Evolutionary conservation across 805 yeast species (phyloP), one percentile per base, ranked within the genome.

Genomic region (Suhomyces kilbournensis): DNA sequence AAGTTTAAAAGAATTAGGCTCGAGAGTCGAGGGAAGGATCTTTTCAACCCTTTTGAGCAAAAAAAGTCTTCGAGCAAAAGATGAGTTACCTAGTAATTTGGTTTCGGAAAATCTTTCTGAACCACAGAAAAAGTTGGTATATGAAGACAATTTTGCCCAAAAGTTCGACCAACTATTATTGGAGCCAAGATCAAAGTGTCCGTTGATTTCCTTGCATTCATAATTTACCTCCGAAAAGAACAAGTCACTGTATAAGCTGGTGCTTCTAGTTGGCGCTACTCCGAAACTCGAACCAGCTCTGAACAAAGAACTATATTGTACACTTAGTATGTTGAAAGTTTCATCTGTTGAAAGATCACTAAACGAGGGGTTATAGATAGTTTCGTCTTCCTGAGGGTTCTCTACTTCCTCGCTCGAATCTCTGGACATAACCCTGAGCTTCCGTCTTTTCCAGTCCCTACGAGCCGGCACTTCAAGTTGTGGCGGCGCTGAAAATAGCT

Each of bases 221-320:
- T 63, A 59, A 51, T 67, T 62, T 0, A 67, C 60, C n/a, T 63
- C 49, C 7, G 59, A 54, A 17, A 69, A 56, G 7, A 56, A 51
- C 15, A 67, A 46, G 48, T 64, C 60, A 19, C 58, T 49, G 32
- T 26, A 17, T 12, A 38, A 40, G n/a, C 15, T 12, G 4, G 46
- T 55, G 7, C 44, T 35, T 15, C 32, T 22, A 3, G 23, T 14
- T 17, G 20, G 32, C 30, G 25, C 51, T 9, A 51, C 22, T 32
- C 46, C 46, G 52, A 61, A 66, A 15, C 62, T 47, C 14, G 69
- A 56, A 1, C 74, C 74, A 2, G 58, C 50, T 23, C 58, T 56
- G 40, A 70, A 56, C 44, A 50, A 61, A 2, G 70, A 63, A 40
- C 58, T 57, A 22, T 51, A 58, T 15, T 60, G 57, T 1, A 61